Conservation (phyloP, 2,329 filamentous ascomycete genomes). For the Epichloe baconii region DNA sequence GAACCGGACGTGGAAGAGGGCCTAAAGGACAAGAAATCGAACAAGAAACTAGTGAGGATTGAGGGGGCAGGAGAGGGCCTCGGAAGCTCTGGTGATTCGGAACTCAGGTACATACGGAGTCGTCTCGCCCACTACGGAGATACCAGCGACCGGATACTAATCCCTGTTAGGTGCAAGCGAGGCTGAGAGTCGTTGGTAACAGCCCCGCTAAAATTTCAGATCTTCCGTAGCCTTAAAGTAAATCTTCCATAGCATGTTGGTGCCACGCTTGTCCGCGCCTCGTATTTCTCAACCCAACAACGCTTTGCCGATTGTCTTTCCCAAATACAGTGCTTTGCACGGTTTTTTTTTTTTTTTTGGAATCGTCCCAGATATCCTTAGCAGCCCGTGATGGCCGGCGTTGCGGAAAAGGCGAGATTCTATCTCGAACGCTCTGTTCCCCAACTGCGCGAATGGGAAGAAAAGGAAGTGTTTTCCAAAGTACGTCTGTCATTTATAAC, state of each 20-base stretch:
- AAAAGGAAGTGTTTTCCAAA: constrained; percentile 80
- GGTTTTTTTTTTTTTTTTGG: background rate
- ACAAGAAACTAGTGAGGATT: background rate
- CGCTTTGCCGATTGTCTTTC: background rate
- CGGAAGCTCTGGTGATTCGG: background rate
- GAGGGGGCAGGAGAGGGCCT: constrained; percentile 3
- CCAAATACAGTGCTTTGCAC: background rate
- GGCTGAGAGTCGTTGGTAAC: background rate
- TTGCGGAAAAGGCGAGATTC: constrained; percentile 89
- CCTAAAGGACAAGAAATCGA: constrained; percentile 1
- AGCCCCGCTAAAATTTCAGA: constrained; percentile 13
- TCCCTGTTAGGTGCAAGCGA: background rate
- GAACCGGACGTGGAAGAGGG: constrained; percentile 14
- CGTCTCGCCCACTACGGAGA: background rate
- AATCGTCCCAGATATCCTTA: background rate
- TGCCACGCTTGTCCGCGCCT: background rate
- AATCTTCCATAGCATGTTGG: constrained; percentile 43
- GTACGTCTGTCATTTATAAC: constrained; percentile 27
- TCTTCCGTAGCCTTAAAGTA: too few relatives aligned
- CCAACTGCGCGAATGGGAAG: constrained; percentile 82
- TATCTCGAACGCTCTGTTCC: constrained; percentile 87
- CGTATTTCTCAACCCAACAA: background rate
- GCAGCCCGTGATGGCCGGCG: constrained; percentile 53
- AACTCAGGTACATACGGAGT: too few relatives aligned
- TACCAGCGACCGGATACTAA: background rate